These are phyloP conservation scores for Epicoccum nigrum DNA, from an alignment of 2,329 filamentous ascomycete genomes.

Conservation along the genomic window DNA sequence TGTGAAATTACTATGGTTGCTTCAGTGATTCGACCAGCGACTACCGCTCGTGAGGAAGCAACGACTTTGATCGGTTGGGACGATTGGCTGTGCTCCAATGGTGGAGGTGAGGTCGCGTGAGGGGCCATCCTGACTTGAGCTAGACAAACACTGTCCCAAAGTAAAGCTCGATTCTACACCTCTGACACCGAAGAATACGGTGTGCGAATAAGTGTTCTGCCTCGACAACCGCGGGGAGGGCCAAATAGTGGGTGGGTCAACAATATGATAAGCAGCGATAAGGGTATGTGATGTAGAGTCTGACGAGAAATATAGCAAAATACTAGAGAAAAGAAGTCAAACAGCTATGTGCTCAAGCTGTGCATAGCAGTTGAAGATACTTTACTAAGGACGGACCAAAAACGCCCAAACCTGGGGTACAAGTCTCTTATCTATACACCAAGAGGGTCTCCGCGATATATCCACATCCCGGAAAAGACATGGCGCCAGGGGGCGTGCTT, in stretches of 20 bases:
- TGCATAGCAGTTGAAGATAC: background rate
- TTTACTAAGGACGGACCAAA: conserved; percentile 12
- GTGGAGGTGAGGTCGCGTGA: conserved; percentile 44
- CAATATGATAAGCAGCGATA: conserved; percentile 46
- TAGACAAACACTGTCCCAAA: too few relatives aligned
- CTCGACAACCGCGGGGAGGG: conserved; percentile 33
- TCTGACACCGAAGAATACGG: background rate
- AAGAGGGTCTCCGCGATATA: conserved; percentile 23
- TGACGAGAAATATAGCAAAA: conserved; percentile 20
- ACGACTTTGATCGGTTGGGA: conserved; percentile 70
- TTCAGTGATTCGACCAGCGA: conserved; percentile 76
- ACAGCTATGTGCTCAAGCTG: background rate
- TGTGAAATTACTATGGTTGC: conserved; percentile 84
- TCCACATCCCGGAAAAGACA: conserved; percentile 23
- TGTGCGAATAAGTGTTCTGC: conserved; percentile 14
- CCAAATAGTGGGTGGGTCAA: conserved; percentile 21
- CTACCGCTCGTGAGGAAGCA: conserved; percentile 80
- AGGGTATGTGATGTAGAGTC: conserved; percentile 26
- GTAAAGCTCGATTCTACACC: too few relatives aligned
- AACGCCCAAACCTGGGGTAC: conserved; percentile 45
- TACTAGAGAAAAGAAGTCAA: background rate
- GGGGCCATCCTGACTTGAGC: conserved; percentile 40
- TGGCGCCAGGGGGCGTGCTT: conserved; percentile 25
- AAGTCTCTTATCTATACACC: conserved; percentile 42
- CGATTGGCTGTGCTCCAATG: conserved; percentile 34